Percentiles rank a stretch among this genome's conserved stretches.
phyloP scores from a whole-genome alignment of 2,329 filamentous ascomycete genomes.

The Chlorencoelia australis region DNA sequence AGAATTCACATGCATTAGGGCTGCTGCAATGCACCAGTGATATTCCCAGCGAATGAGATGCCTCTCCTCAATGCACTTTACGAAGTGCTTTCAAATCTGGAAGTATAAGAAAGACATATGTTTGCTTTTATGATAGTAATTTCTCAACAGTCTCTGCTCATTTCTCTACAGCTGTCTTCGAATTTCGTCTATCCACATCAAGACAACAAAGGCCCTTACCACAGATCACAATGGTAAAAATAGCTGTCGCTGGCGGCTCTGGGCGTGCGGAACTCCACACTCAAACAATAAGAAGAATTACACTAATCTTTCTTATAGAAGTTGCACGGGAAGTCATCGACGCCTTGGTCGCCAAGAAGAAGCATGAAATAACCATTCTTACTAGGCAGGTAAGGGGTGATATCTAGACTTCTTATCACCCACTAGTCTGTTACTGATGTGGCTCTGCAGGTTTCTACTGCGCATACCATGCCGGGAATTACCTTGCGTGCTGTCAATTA shows the following conservation, averaged over 20 bases:
- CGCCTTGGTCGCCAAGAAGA: conserved; percentile 35
- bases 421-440: conserved; percentile 7
- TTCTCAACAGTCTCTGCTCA: no score
- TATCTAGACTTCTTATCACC: background rate
- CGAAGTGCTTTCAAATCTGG: no score
- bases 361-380: conserved; percentile 43
- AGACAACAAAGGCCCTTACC: no score
- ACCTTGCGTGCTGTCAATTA: conserved; percentile 37
- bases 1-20: no score
- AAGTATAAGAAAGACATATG: no score
- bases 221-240: conserved; percentile 38
- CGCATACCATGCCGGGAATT: conserved; percentile 22
- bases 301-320: conserved; percentile 28
- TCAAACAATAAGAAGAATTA: background rate
- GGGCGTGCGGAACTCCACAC: conserved; percentile 28
- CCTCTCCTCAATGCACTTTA: no score
- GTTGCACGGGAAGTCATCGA: conserved; percentile 44
- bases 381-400: conserved; percentile 35
- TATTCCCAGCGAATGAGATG: no score
- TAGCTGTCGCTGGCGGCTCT: conserved; percentile 36
- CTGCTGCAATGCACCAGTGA: no score
- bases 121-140: no score
- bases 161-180: no score
- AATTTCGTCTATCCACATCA: no score
- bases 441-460: conserved; percentile 18